phyloP scores from a whole-genome alignment of 2,329 filamentous ascomycete species.

The Herpotrichia juniperi region DNA sequence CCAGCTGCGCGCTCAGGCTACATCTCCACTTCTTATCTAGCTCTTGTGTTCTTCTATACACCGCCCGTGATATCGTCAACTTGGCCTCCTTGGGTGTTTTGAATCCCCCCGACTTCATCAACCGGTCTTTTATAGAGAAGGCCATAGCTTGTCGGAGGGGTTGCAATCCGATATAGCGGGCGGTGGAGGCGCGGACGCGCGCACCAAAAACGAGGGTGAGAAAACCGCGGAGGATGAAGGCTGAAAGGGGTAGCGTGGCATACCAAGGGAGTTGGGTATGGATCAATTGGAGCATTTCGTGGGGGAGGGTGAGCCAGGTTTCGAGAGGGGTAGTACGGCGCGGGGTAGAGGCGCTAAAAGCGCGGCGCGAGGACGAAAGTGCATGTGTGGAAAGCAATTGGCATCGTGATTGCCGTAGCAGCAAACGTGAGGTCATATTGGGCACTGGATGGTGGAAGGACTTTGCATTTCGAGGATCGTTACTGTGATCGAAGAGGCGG shows the following conservation, averaged over 20 bases:
- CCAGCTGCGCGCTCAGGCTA: slow-evolving; percentile 26
- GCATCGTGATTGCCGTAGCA: slow-evolving; percentile 27
- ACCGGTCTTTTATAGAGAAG: slow-evolving; percentile 27
- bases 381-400: slow-evolving; percentile 28
- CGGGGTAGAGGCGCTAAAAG: slow-evolving; percentile 58
- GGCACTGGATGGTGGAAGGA: slow-evolving; percentile 1
- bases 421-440: slow-evolving; percentile 32
- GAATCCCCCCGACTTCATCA: slow-evolving; percentile 25
- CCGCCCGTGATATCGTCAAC: slow-evolving; percentile 14
- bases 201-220: slow-evolving; percentile 55
- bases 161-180: slow-evolving; percentile 49
- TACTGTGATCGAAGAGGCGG: neutral
- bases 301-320: slow-evolving; percentile 50
- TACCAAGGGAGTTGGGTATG: slow-evolving; percentile 62
- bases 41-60: slow-evolving; percentile 26
- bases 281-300: slow-evolving; percentile 57
- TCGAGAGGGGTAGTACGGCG: slow-evolving; percentile 48
- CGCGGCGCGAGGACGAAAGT: slow-evolving; percentile 31
- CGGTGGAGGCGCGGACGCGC: slow-evolving; percentile 47
- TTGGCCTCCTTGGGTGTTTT: slow-evolving; percentile 23
- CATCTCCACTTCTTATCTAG: slow-evolving; percentile 40
- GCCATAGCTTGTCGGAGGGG: slow-evolving; percentile 47
- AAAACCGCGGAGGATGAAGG: slow-evolving; percentile 56
- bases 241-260: slow-evolving; percentile 60
- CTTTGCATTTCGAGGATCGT: neutral